phyloP scores from a whole-genome alignment of 1,284 basidiomycete species.

The Tylopilus orsonianus region DNA sequence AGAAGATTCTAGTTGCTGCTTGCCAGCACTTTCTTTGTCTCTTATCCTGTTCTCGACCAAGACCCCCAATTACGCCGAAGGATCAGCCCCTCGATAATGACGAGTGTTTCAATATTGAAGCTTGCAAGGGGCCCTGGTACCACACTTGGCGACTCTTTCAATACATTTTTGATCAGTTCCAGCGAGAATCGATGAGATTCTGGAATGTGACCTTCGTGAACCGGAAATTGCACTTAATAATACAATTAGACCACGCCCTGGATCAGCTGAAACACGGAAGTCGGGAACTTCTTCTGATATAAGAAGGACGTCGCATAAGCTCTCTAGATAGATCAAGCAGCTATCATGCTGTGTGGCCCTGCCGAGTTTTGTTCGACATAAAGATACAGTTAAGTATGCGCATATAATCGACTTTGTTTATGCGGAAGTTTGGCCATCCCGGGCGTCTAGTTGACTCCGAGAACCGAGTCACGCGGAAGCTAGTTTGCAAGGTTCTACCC shows the following conservation, averaged over 20 bases:
- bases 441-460: too few relatives aligned
- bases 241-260: not conserved
- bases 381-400: too few relatives aligned
- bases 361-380: too few relatives aligned
- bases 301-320: slow-evolving; percentile 2
- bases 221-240: slow-evolving; percentile 6
- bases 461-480: too few relatives aligned
- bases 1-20: slow-evolving; percentile 1
- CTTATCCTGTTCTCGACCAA: not conserved
- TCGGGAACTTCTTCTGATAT: slow-evolving; percentile 2
- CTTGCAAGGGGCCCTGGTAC: not conserved
- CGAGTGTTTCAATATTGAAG: slow-evolving; percentile 1
- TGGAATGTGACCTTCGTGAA: slow-evolving; percentile 8
- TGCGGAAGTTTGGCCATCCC: too few relatives aligned
- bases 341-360: too few relatives aligned
- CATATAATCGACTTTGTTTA: too few relatives aligned
- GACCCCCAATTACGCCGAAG: slow-evolving; percentile 3
- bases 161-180: slow-evolving; percentile 1
- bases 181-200: not conserved
- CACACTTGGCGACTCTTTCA: not conserved
- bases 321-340: slow-evolving; percentile 40
- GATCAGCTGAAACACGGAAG: not conserved
- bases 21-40: slow-evolving; percentile 1
- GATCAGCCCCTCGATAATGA: not conserved
- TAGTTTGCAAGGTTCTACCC: too few relatives aligned